Evolutionary conservation across 1,284 basidiomycete genomes (phyloP).

Genomic region (Trichosporon sp.): DNA sequence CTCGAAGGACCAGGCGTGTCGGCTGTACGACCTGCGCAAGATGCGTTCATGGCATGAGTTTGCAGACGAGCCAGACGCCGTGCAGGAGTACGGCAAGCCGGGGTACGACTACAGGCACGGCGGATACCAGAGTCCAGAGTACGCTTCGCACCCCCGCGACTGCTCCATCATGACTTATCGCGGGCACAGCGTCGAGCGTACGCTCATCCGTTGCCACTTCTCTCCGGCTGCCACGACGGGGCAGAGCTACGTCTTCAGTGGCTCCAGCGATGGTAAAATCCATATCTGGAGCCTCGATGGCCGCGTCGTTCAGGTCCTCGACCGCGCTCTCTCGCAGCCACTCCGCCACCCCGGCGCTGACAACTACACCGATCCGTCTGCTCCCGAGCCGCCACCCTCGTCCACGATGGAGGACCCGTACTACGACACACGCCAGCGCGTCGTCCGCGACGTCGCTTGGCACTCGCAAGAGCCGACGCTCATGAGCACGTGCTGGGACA

Average conservation of each 20-base stretch:
- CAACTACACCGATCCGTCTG: constrained; percentile 41
- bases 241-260: constrained; percentile 87
- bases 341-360: constrained; percentile 52
- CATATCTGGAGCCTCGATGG: constrained; percentile 96
- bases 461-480: constrained; percentile 65
- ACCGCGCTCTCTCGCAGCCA: constrained; percentile 69
- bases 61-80: constrained; percentile 53
- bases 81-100: constrained; percentile 56
- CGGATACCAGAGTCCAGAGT: constrained; percentile 43
- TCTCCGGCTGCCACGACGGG: constrained; percentile 88
- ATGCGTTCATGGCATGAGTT: constrained; percentile 74
- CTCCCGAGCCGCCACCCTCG: constrained; percentile 31
- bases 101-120: constrained; percentile 73
- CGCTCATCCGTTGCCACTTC: constrained; percentile 93
- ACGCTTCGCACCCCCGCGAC: constrained; percentile 67
- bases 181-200: constrained; percentile 86
- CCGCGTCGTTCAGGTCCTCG: constrained; percentile 57
- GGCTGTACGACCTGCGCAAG: constrained; percentile 90
- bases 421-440: constrained; percentile 21
- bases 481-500: constrained; percentile 86
- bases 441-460: constrained; percentile 65
- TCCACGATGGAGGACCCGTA: constrained; percentile 37
- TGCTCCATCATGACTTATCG: constrained; percentile 94
- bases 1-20: constrained; percentile 88
- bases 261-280: constrained; percentile 48